A percentile compares a stretch with the other conserved stretches of the same genome.
Evolutionary conservation across 306 rosid species (phyloP).

Genomic region (Luffa aegyptiaca): DNA sequence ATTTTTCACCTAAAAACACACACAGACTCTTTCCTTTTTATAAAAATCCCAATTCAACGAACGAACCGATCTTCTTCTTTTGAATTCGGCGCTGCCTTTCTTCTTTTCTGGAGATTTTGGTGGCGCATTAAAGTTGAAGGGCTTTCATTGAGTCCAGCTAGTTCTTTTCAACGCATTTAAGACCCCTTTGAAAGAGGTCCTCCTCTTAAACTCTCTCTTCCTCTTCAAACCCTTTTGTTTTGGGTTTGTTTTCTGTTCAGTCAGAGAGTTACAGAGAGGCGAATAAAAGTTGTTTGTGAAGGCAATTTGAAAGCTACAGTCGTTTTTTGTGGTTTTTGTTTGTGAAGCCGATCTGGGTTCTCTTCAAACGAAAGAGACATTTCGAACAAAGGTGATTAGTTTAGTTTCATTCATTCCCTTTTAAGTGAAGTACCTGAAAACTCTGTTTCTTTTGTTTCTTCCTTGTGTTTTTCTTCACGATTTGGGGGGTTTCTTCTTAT

Average conservation of each 20-base stretch:
- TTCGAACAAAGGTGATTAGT: not conserved
- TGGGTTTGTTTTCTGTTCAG: not conserved
- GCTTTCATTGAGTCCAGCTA: constrained; percentile 13
- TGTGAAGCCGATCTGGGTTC: not conserved
- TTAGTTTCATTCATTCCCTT: not conserved
- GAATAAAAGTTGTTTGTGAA: not conserved
- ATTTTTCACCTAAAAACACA: not conserved
- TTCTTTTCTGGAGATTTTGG: constrained; percentile 30
- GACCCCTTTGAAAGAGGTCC: not conserved
- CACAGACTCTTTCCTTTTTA: constrained; percentile 29
- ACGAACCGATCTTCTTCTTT: constrained; percentile 1
- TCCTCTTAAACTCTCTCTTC: too few species aligned
- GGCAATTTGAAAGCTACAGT: not conserved
- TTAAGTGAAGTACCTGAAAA: not conserved
- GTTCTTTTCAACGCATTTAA: not conserved
- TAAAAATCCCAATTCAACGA: constrained; percentile 3
- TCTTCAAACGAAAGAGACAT: constrained; percentile 12
- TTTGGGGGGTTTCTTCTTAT: constrained; percentile 17
- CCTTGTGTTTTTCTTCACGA: constrained; percentile 22
- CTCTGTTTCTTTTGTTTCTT: constrained; percentile 2
- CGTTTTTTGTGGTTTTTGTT: not conserved
- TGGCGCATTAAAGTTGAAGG: constrained; percentile 42
- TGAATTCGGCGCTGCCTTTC: constrained; percentile 33
- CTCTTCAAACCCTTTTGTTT: not conserved
- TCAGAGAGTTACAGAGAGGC: not conserved